Base-by-base conservation (phyloP, 257 asterid species). In the Primulina tabacum region DNA sequence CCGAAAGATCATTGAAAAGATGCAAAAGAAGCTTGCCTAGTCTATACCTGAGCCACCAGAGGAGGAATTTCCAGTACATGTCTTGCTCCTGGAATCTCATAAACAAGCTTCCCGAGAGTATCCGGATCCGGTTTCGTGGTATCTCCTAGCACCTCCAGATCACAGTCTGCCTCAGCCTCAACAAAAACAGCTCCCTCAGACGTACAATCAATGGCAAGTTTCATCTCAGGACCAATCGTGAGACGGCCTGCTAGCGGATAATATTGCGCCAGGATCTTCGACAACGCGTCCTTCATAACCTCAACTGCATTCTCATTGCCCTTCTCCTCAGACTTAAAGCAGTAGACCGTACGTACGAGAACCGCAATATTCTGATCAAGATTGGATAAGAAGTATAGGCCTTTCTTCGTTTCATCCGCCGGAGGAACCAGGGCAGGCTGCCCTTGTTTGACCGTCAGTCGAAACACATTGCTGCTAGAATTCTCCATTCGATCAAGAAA, bases 341-440 rank as follows among this genome's bases (percentile, higher is more conserved):
- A 79, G 82, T 92, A 90, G 58, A 92, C 84, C 0, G 98, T 92
- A 0, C 96, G 90, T 14, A 92, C 95, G 1, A 87, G 71, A 10
- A 88, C 95, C 0, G 96, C 97, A 0, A 92, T 90, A 73, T 92
- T 92, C 78, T 92, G 98, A 65, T 92, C 98, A 2, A 92, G 82
- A 62, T 90, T 90, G 1, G 97, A 92, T 17, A 90, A 74, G 80
- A 82, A 88, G 74, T 92, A 88, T 34, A 67, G 77, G 11, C 89
- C 88, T 12, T 78, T 88, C 55, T 32, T 53, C 8, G 94, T 92
- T 58, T 84, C 87, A 65, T 86, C 92, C 9, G 87, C 83, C 4
- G 95, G 97, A 14, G 80, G 72, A 30, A 92, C 83, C 67, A 92
- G 67, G 5, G 73, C 76, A 7, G 88, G 86, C 65, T 76, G 70